Evolutionary conservation across 257 asterid genomes (phyloP), one percentile per base, ranked within the genome.

Genomic region (Plantago elongata): DNA sequence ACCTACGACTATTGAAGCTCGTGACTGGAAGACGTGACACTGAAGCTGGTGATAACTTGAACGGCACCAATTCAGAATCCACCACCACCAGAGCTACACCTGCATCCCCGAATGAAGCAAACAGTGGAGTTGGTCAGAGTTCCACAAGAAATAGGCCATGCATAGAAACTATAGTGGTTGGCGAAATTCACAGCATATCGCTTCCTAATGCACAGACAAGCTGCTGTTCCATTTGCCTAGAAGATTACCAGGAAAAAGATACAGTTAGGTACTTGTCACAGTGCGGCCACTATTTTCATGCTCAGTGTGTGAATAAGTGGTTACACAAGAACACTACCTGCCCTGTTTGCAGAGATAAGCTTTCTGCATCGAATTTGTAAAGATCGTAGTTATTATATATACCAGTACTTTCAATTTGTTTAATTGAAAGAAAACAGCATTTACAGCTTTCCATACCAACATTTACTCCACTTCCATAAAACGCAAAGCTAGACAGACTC

Each of bases 161-260:
- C 37, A 59, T 71, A 54, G 60, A 75, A 60, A 57, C 60, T 49
- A 10, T 51, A 13, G 60, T 57, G 22, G 44, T 58, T 38, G 15
- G 16, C 42, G 72, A 71, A 11, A 22, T 42, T 30, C 63, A 60
- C 63, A 74, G 65, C 18, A 52, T 52, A 51, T 49, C 59, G 11
- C 57, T 66, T 29, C 29, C 67, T 34, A 48, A 29, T 5, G 67
- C 48, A 59, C 46, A 12, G 14, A 48, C 8, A 14, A 50, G 52
- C 30, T 72, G 81, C 30, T 72, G 81, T 70, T 61, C 78, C 17
- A 72, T 76, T 72, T 76, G 81, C 68, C 72, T 76, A 11, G 81
- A 68, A 57, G 81, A 76, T 10, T 76, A 76, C 49, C 18, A 16
- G 51, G 62, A 42, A 13, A 47, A 45, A 51, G 77, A 68, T 29